Conservation (phyloP, 1,284 basidiomycete genomes). For the Sporisorium iseilematis-ciliati region DNA sequence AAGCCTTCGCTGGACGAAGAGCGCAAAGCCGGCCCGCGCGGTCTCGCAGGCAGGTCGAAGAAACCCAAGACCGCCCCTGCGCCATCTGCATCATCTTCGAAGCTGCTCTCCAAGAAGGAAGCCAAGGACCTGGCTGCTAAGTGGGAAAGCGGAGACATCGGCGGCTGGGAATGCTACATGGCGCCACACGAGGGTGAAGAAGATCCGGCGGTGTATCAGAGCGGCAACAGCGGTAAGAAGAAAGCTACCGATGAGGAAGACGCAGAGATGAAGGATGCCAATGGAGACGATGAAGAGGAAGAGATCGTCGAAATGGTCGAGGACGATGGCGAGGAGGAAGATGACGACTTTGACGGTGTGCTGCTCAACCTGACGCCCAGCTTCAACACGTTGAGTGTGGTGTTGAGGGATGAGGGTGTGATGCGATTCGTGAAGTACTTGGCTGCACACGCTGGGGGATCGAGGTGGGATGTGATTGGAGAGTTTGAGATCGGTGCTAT, state of each 20-base stretch:
- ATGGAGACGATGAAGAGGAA: constrained; percentile 70
- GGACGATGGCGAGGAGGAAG: constrained; percentile 71
- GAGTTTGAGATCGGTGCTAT: constrained; percentile 65
- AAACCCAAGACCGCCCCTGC: constrained; percentile 28
- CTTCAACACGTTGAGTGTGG: constrained; percentile 90
- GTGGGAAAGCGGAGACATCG: constrained; percentile 85
- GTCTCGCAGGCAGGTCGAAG: constrained; percentile 66
- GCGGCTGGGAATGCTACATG: constrained; percentile 98
- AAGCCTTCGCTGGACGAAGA: constrained; percentile 52
- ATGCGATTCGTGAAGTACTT: constrained; percentile 74
- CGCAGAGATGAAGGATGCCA: constrained; percentile 56
- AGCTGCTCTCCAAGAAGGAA: constrained; percentile 50
- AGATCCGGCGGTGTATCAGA: constrained; percentile 86
- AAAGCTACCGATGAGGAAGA: constrained; percentile 40
- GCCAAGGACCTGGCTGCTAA: constrained; percentile 66
- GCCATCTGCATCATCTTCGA: constrained; percentile 9
- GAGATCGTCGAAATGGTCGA: constrained; percentile 64
- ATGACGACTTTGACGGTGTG: constrained; percentile 81
- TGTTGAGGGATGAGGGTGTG: constrained; percentile 90
- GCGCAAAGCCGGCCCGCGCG: constrained; percentile 57
- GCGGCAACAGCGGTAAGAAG: constrained; percentile 69
- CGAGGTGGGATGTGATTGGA: constrained; percentile 67
- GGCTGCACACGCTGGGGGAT: constrained; percentile 62
- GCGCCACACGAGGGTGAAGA: constrained; percentile 88
- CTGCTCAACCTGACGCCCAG: constrained; percentile 88